These are phyloP conservation scores for Penicillium sumatraense DNA, from an alignment of 2,329 filamentous ascomycete genomes.

Conservation along the genomic window DNA sequence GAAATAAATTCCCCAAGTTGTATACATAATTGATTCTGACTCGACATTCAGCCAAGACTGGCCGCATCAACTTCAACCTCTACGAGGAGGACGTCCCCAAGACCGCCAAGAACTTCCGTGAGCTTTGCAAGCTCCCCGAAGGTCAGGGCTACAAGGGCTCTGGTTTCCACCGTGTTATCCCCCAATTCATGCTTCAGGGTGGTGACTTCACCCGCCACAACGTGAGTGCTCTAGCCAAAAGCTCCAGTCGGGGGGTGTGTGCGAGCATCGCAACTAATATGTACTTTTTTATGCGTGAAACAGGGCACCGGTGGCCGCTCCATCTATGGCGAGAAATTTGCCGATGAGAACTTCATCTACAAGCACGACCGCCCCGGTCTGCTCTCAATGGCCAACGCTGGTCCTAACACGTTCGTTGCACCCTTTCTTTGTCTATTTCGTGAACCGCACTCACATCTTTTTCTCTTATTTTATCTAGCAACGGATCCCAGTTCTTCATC, in stretches of 20 bases:
- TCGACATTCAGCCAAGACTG: slow-evolving; percentile 64
- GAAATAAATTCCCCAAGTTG: slow-evolving; percentile 24
- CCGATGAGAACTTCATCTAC: slow-evolving; percentile 85
- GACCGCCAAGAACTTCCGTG: slow-evolving; percentile 83
- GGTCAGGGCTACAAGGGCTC: slow-evolving; percentile 83
- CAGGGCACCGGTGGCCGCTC: slow-evolving; percentile 90
- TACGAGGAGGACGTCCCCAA: slow-evolving; percentile 85
- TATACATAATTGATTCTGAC: slow-evolving; percentile 22
- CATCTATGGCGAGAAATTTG: slow-evolving; percentile 94
- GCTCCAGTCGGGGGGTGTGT: not conserved
- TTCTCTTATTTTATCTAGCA: slow-evolving; percentile 49
- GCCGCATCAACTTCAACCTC: slow-evolving; percentile 87
- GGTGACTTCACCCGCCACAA: slow-evolving; percentile 94
- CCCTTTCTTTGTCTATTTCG: too few species aligned
- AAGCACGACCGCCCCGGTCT: slow-evolving; percentile 77
- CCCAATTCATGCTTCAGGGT: slow-evolving; percentile 93
- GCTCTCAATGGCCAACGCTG: slow-evolving; percentile 94
- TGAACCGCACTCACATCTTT: too few species aligned
- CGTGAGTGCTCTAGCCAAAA: slow-evolving; percentile 61
- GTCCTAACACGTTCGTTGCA: slow-evolving; percentile 77
- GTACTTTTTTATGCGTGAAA: slow-evolving; percentile 2
- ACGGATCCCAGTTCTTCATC: slow-evolving; percentile 75
- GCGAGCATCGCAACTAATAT: slow-evolving; percentile 13
- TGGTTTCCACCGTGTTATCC: slow-evolving; percentile 91
- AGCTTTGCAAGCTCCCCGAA: slow-evolving; percentile 79